Base-by-base conservation (phyloP, 2,329 filamentous ascomycete species). In the Sporothrix curviconia region DNA sequence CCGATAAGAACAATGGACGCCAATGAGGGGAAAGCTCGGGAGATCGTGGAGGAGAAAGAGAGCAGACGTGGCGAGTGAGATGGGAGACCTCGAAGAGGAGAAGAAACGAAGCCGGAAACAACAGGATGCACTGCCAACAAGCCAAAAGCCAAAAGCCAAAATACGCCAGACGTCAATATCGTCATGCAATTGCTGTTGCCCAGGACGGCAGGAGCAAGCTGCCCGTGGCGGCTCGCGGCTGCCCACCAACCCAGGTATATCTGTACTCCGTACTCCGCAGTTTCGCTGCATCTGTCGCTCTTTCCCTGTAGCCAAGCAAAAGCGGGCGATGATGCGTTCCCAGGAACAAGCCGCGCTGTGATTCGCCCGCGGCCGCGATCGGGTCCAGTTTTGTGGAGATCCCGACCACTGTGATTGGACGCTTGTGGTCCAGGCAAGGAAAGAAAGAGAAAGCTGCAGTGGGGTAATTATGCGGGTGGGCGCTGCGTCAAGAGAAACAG, bases 201-300 rank as follows among this genome's bases (percentile, higher is more conserved):
- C 22, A 54, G 32, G 40, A 54, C 32, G 50, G 50, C 42, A 57
- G 32, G 50, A 47, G 36, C 39, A 37, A 52, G 53, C 32, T 37
- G 30, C 30, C 15, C 24, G n/a, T 25, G n/a, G n/a, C n/a, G n/a
- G n/a, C n/a, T n/a, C n/a, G n/a, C n/a, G n/a, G n/a, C n/a, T n/a
- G n/a, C n/a, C n/a, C n/a, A n/a, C n/a, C n/a, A n/a, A n/a, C n/a
- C n/a, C n/a, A n/a, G n/a, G n/a, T n/a, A n/a, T n/a, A n/a, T n/a
- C n/a, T n/a, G n/a, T n/a, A n/a, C n/a, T n/a, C n/a, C 24, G 46
- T 32, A 50, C 17, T n/a, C 46, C 15, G 14, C 28, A 11, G n/a
- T 32, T 54, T 60, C 60, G 60, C 58, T 60, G 47, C 40, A 60
- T 62, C 60, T 59, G 36, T 62, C 60, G 58, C 60, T 62, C 53